Evolutionary conservation across 495 filamentous ascomycete genomes (phyloP).

Genomic region (Penicillium macrosclerotiorum): DNA sequence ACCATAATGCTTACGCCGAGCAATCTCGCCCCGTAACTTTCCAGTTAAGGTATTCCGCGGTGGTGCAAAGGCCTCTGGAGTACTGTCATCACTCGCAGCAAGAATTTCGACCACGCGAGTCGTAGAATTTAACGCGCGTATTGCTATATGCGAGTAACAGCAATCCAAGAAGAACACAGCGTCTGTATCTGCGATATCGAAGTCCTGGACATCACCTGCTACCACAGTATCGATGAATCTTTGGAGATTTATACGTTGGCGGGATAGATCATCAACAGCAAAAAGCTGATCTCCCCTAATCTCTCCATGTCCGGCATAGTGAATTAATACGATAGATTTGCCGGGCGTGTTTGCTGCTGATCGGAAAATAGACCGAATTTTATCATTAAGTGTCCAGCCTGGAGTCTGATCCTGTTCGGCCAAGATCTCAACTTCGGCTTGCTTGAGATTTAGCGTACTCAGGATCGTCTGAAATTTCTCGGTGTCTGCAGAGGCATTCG

Average conservation of each 20-base stretch:
- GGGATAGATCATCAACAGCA: constrained; percentile 1
- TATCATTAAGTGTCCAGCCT: constrained; percentile 7
- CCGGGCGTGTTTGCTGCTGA: constrained; percentile 2
- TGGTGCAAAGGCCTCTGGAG: constrained; percentile 3
- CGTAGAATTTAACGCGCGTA: constrained; percentile 3
- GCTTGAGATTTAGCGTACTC: constrained; percentile 8
- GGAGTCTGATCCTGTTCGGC: constrained; percentile 6
- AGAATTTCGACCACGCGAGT: constrained; percentile 13
- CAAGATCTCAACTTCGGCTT: constrained; percentile 9
- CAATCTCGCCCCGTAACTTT: constrained; percentile 14
- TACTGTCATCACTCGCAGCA: constrained; percentile 7
- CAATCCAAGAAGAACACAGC: constrained; percentile 11
- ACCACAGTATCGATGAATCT: constrained; percentile 7
- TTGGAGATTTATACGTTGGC: constrained; percentile 7
- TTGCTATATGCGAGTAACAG: constrained; percentile 10
- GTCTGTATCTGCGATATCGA: constrained; percentile 6
- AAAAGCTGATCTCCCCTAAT: constrained; percentile 5
- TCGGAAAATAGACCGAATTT: constrained; percentile 4
- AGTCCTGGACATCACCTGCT: constrained; percentile 7
- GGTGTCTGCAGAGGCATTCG: constrained; percentile 6
- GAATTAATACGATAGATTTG: constrained; percentile 9
- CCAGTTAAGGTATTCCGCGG: constrained; percentile 15
- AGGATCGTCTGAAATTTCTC: constrained; percentile 11
- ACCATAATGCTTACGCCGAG: constrained; percentile 9
- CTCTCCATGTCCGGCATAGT: constrained; percentile 15